Conservation (phyloP, 176 grass and related monocot genomes). For the Avena atlantica region DNA sequence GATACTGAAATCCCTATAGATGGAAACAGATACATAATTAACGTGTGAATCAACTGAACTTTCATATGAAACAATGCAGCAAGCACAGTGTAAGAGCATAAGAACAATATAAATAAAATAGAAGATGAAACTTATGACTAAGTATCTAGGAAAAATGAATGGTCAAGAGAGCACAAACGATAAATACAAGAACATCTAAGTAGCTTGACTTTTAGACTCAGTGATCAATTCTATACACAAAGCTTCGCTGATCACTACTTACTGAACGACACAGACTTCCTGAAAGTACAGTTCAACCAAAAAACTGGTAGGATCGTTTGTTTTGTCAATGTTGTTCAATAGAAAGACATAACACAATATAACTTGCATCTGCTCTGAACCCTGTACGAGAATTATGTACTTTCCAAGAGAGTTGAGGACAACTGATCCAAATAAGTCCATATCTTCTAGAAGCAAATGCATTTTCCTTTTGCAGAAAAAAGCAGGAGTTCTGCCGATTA, state of each 20-base stretch:
- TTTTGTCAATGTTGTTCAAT: not conserved
- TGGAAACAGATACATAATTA: constrained; percentile 4
- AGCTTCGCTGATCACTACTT: not conserved
- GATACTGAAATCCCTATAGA: constrained; percentile 82
- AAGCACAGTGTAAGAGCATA: not conserved
- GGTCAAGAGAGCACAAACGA: not conserved
- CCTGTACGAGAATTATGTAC: not conserved
- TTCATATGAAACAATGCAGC: constrained; percentile 1
- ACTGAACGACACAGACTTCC: not conserved
- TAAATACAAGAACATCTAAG: constrained; percentile 2
- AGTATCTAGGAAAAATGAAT: constrained; percentile 3
- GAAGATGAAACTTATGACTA: not conserved
- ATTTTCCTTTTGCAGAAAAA: not conserved
- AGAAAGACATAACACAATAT: not conserved
- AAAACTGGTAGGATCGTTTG: not conserved
- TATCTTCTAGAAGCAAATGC: not conserved
- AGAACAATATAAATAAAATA: not conserved
- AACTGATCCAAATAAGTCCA: not conserved
- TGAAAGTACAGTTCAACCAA: not conserved
- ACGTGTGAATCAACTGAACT: constrained; percentile 26
- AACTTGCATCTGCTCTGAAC: not conserved
- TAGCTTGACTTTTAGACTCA: not conserved
- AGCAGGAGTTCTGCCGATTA: not conserved
- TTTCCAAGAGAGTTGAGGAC: not conserved
- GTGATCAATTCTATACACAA: not conserved